Evolutionary conservation across 2,329 filamentous ascomycete species (phyloP).

Genomic region (Neopestalotiopsis sp.): DNA sequence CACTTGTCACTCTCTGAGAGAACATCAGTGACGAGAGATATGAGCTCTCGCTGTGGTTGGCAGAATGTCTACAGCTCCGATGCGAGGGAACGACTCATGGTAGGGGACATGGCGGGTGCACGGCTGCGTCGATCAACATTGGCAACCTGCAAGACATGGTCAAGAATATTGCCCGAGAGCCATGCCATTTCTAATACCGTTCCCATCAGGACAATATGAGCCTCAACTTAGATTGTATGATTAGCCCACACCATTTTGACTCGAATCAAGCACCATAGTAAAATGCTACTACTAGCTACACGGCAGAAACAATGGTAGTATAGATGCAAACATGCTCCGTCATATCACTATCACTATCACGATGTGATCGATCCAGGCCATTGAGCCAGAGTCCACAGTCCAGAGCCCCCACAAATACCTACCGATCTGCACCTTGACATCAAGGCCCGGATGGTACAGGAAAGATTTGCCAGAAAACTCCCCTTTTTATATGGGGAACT

Average conservation of each 20-base stretch:
- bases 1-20: background rate
- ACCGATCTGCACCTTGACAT: constrained; percentile 1
- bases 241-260: background rate
- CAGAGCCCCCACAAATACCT: background rate
- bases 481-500: background rate
- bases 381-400: background rate
- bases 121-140: background rate
- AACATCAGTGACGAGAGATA: constrained; percentile 1
- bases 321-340: background rate
- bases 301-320: background rate
- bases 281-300: background rate
- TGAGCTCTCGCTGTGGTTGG: background rate
- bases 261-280: background rate
- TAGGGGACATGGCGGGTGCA: background rate
- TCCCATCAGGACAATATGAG: background rate
- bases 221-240: background rate
- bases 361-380: background rate
- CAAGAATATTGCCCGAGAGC: background rate
- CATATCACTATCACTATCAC: background rate
- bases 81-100: background rate
- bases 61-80: background rate
- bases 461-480: background rate
- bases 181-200: background rate
- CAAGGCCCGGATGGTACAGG: background rate
- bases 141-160: background rate